A percentile compares a stretch with the other conserved stretches of the same genome.
Evolutionary conservation across 768 basidiomycete species (phyloP).

Genomic region (Pulveroboletus frians): DNA sequence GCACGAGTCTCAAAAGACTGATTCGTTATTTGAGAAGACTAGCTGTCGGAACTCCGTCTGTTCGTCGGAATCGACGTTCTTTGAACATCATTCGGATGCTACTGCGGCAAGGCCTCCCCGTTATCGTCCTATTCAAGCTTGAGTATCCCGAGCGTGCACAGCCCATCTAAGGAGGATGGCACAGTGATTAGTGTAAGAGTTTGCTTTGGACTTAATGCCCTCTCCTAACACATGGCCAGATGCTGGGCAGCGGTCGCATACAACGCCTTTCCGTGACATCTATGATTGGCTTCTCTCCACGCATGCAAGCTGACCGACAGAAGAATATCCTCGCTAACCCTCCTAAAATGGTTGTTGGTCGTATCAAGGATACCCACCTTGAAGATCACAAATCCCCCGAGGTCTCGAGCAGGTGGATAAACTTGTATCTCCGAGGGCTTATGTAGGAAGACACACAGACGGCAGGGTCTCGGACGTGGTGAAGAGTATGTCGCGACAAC

Average conservation of each 20-base stretch:
- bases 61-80: slow-evolving; percentile 59
- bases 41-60: slow-evolving; percentile 42
- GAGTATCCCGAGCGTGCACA: slow-evolving; percentile 47
- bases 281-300: slow-evolving; percentile 67
- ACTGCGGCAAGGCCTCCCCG: slow-evolving; percentile 41
- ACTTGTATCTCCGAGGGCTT: neutral
- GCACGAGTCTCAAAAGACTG: slow-evolving; percentile 34
- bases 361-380: slow-evolving; percentile 26
- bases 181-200: slow-evolving; percentile 72
- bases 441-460: neutral
- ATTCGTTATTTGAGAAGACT: slow-evolving; percentile 63
- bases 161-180: slow-evolving; percentile 62
- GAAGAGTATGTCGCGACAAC: neutral
- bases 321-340: slow-evolving; percentile 38
- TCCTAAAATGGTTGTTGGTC: slow-evolving; percentile 31
- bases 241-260: slow-evolving; percentile 75
- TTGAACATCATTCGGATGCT: slow-evolving; percentile 36
- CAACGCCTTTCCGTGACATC: slow-evolving; percentile 65
- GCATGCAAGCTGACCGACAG: slow-evolving; percentile 58
- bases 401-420: slow-evolving; percentile 24
- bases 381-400: slow-evolving; percentile 32
- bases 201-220: neutral
- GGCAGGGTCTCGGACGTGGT: neutral
- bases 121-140: slow-evolving; percentile 64
- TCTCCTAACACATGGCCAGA: slow-evolving; percentile 43